Conservation (phyloP, 305 asterid genomes). For the Galium porrigens region DNA sequence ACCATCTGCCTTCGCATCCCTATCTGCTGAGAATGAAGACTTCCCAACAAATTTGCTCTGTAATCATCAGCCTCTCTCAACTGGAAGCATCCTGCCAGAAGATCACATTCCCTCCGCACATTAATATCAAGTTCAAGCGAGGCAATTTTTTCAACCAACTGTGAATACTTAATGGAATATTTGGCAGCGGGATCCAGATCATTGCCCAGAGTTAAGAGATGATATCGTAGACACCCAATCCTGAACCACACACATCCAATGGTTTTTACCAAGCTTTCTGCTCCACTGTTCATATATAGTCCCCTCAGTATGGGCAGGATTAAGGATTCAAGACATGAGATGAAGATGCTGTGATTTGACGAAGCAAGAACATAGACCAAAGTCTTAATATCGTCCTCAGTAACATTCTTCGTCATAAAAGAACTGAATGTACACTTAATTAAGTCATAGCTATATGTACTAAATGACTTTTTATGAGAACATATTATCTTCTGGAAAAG, state of each 20-base stretch:
- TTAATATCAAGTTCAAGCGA: slow-evolving; percentile 62
- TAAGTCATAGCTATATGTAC: slow-evolving; percentile 32
- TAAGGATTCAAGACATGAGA: slow-evolving; percentile 37
- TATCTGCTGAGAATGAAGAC: slow-evolving; percentile 44
- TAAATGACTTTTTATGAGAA: slow-evolving; percentile 60
- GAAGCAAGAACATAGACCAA: slow-evolving; percentile 49
- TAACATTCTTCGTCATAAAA: slow-evolving; percentile 19
- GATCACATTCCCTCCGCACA: slow-evolving; percentile 53
- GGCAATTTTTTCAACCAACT: slow-evolving; percentile 47
- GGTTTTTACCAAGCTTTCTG: slow-evolving; percentile 22
- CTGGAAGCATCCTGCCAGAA: slow-evolving; percentile 51
- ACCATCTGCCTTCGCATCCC: slow-evolving; percentile 57
- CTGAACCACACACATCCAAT: slow-evolving; percentile 49
- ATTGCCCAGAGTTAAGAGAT: slow-evolving; percentile 50
- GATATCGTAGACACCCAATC: slow-evolving; percentile 64
- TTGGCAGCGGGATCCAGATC: slow-evolving; percentile 74
- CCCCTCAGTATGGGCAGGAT: slow-evolving; percentile 51
- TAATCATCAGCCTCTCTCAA: slow-evolving; percentile 32
- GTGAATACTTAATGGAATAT: slow-evolving; percentile 51
- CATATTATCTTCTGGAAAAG: slow-evolving; percentile 71
- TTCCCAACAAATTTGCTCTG: slow-evolving; percentile 34
- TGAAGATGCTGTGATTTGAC: slow-evolving; percentile 44
- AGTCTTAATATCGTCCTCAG: slow-evolving; percentile 24
- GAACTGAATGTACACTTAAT: slow-evolving; percentile 39
- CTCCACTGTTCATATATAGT: slow-evolving; percentile 32